These are phyloP conservation scores for Eucommia ulmoides DNA, from an alignment of 257 asterid species.

Conservation along the genomic window DNA sequence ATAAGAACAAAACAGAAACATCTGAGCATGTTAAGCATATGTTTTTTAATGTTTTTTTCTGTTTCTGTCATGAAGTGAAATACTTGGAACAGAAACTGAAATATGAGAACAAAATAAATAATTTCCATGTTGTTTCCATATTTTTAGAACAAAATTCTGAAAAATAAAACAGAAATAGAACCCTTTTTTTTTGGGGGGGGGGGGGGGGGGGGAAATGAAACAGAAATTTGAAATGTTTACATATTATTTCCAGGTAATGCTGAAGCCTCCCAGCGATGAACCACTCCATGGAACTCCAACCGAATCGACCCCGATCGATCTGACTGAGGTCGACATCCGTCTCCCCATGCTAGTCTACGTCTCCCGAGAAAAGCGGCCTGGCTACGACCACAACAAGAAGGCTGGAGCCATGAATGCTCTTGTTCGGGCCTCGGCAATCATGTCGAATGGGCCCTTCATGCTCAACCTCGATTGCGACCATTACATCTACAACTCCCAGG, in stretches of 20 bases:
- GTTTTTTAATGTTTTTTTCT: too few species aligned
- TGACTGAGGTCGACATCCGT: conserved; percentile 50
- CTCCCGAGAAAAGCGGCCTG: conserved; percentile 76
- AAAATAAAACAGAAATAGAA: too few species aligned
- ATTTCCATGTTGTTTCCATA: background rate
- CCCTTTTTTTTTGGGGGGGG: background rate
- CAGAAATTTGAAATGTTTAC: background rate
- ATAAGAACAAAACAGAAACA: too few species aligned
- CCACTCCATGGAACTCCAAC: conserved; percentile 41
- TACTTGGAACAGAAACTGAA: background rate
- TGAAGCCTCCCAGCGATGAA: conserved; percentile 79
- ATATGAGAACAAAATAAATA: background rate
- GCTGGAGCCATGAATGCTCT: conserved; percentile 83
- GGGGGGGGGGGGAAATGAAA: background rate
- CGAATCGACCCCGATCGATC: conserved; percentile 34
- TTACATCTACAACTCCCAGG: conserved; percentile 56
- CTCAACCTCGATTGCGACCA: conserved; percentile 77
- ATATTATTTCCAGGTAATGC: conserved; percentile 39
- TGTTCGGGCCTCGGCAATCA: conserved; percentile 74
- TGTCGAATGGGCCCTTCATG: conserved; percentile 72
- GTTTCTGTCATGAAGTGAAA: background rate
- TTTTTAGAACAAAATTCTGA: too few species aligned
- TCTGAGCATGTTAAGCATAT: too few species aligned
- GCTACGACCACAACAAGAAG: conserved; percentile 74
- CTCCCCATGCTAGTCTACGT: conserved; percentile 74